Evolutionary conservation across 768 basidiomycete species (phyloP).

Genomic region (Hysterangium stoloniferum): DNA sequence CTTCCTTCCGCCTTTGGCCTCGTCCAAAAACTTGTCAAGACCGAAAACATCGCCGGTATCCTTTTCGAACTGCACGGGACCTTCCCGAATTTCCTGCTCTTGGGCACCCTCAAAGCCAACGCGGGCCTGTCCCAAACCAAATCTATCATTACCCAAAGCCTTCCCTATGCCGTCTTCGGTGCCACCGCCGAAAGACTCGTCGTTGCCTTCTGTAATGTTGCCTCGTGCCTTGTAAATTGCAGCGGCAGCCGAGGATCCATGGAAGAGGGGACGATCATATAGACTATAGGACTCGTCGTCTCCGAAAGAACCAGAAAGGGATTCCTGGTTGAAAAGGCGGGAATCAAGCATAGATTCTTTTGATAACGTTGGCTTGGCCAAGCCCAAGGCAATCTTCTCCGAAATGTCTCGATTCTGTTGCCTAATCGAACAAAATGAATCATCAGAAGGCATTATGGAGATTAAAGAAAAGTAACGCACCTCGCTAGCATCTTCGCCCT

Average conservation of each 20-base stretch:
- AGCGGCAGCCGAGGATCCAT: constrained; percentile 92
- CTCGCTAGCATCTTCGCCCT: constrained; percentile 92
- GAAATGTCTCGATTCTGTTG: constrained; percentile 99
- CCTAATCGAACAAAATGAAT: constrained; percentile 17
- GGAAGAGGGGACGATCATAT: constrained; percentile 93
- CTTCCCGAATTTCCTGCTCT: constrained; percentile 78
- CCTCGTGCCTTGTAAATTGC: constrained; percentile 98
- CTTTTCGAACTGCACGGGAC: constrained; percentile 98
- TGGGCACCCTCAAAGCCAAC: constrained; percentile 89
- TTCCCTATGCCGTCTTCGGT: constrained; percentile 92
- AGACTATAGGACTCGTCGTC: constrained; percentile 92
- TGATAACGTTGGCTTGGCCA: constrained; percentile 92
- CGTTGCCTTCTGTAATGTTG: constrained; percentile 75
- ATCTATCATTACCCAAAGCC: constrained; percentile 90
- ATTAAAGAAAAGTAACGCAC: constrained; percentile 20
- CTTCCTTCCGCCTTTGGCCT: constrained; percentile 93
- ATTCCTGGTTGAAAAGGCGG: constrained; percentile 95
- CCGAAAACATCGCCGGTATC: constrained; percentile 97
- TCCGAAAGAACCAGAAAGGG: constrained; percentile 70
- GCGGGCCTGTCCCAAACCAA: constrained; percentile 75
- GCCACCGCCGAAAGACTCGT: constrained; percentile 89
- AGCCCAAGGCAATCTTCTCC: constrained; percentile 95
- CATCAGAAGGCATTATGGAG: background rate
- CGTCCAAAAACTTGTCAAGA: constrained; percentile 93
- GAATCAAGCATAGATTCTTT: constrained; percentile 98